Percentiles rank a stretch among this genome's conserved stretches.
These are phyloP conservation scores for Solanum infundibuliforme DNA, from an alignment of 257 asterid species.

Conservation along the genomic window DNA sequence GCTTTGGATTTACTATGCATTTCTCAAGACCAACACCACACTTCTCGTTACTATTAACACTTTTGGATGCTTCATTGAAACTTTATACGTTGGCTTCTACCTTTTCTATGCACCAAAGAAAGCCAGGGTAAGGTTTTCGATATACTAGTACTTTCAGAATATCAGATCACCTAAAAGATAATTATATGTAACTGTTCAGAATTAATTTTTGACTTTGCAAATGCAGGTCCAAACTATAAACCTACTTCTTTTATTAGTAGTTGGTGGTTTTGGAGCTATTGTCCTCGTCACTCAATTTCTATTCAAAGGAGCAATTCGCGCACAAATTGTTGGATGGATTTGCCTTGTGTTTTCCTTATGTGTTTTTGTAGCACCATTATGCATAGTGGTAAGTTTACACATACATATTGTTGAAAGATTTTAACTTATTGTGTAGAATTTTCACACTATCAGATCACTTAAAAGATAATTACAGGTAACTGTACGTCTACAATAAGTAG, in stretches of 20 bases:
- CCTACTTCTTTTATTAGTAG: slow-evolving; percentile 14
- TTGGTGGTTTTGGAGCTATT: slow-evolving; percentile 34
- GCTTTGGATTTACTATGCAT: slow-evolving; percentile 46
- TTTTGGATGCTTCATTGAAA: slow-evolving; percentile 33
- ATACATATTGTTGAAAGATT: neutral
- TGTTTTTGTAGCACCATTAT: slow-evolving; percentile 51
- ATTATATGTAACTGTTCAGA: too few relatives aligned
- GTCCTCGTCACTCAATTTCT: slow-evolving; percentile 28
- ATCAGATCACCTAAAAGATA: neutral
- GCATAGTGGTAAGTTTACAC: slow-evolving; percentile 36
- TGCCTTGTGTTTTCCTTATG: slow-evolving; percentile 16
- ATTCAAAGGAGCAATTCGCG: slow-evolving; percentile 19
- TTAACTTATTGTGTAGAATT: neutral
- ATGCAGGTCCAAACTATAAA: slow-evolving; percentile 41
- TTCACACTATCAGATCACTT: neutral
- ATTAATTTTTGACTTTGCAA: neutral
- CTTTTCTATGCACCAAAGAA: slow-evolving; percentile 26
- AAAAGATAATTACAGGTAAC: neutral
- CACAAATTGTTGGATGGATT: slow-evolving; percentile 43
- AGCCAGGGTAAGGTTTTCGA: slow-evolving; percentile 16
- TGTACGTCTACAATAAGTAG: neutral
- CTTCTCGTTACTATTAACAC: slow-evolving; percentile 48
- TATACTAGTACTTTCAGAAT: neutral
- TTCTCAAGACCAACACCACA: slow-evolving; percentile 30
- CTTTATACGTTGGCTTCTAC: slow-evolving; percentile 28